Evolutionary conservation across 345 rosid genomes (phyloP).

Genomic region (Linum trigynum): DNA sequence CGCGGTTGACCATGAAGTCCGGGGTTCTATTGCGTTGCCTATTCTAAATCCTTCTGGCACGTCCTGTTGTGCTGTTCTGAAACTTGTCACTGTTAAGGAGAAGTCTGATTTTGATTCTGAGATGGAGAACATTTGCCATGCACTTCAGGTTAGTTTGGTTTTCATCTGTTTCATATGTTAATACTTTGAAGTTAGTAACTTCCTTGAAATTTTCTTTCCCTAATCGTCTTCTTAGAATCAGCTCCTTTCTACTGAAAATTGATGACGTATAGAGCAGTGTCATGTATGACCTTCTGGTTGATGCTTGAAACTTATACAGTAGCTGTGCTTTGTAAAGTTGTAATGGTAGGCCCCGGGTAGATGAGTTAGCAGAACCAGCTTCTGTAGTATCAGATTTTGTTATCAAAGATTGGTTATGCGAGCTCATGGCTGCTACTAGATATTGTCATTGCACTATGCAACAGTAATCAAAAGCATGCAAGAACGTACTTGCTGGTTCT

Average conservation of each 20-base stretch:
- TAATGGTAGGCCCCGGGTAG: too few relatives aligned
- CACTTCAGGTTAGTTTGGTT: constrained; percentile 56
- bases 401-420: too few relatives aligned
- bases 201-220: neutral
- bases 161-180: neutral
- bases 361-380: too few relatives aligned
- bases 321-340: too few relatives aligned
- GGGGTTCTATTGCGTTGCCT: constrained; percentile 76
- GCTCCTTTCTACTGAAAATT: neutral
- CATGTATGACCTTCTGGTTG: too few relatives aligned
- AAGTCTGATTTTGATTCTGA: constrained; percentile 70
- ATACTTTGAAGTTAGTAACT: too few relatives aligned
- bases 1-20: constrained; percentile 54
- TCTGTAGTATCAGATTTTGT: too few relatives aligned
- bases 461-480: too few relatives aligned
- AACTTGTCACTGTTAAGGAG: constrained; percentile 77
- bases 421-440: too few relatives aligned
- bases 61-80: constrained; percentile 73
- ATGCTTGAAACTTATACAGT: too few relatives aligned
- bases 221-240: neutral
- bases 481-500: too few relatives aligned
- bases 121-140: constrained; percentile 58
- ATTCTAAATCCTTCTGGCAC: constrained; percentile 38
- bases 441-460: too few relatives aligned
- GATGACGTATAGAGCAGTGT: neutral